A percentile compares a stretch with the other conserved stretches of the same genome.
Evolutionary conservation across 148 eudicot genomes (phyloP).

Genomic region (Rhododendron simsii): DNA sequence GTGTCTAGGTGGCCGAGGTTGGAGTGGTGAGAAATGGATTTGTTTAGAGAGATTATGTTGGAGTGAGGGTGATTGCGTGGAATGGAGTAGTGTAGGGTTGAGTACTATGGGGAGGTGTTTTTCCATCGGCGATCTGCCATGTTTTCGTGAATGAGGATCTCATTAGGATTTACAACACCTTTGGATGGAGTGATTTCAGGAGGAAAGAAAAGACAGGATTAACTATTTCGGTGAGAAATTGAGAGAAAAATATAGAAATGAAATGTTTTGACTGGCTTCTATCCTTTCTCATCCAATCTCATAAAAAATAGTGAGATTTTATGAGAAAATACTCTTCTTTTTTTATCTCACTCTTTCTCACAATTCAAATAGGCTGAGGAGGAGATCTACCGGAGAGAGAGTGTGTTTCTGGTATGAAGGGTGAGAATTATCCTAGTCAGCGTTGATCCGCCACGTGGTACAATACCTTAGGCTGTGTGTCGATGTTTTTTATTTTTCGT

Average conservation of each 20-base stretch:
- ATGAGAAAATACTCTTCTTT: no score
- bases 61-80: background rate
- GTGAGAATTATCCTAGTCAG: background rate
- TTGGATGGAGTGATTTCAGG: no score
- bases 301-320: no score
- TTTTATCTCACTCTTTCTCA: no score
- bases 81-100: background rate
- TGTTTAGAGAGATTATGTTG: slow-evolving; percentile 23
- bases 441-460: background rate
- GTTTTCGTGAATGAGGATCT: background rate
- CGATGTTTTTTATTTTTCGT: no score
- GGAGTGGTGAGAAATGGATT: slow-evolving; percentile 13
- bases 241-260: no score
- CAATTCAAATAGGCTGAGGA: no score
- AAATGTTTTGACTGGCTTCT: no score
- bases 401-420: background rate
- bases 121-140: slow-evolving; percentile 23
- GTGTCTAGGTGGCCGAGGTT: slow-evolving; percentile 23
- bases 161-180: background rate
- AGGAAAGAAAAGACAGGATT: no score
- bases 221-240: no score
- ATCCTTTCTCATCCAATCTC: no score
- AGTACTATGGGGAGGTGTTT: background rate
- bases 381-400: background rate
- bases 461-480: no score